Evolutionary conservation across 176 grass and related monocot genomes (phyloP).

Genomic region (Triticum turgidum): DNA sequence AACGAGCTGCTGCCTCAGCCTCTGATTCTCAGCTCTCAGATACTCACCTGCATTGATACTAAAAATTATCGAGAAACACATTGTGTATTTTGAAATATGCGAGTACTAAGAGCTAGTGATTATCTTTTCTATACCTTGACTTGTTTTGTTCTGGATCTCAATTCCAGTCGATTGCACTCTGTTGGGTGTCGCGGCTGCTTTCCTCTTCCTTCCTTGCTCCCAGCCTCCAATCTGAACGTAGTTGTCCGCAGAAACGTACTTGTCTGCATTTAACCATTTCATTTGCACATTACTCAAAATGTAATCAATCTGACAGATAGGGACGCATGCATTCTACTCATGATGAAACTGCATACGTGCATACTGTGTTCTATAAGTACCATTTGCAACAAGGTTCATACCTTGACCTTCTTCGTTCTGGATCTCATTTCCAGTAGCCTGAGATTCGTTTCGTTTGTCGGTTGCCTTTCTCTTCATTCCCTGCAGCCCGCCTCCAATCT

Average conservation of each 20-base stretch:
- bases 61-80: neutral
- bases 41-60: neutral
- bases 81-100: neutral
- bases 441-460: too few relatives aligned
- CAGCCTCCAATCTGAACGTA: neutral
- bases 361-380: neutral
- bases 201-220: neutral
- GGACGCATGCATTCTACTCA: neutral
- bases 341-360: neutral
- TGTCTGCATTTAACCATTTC: neutral
- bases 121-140: neutral
- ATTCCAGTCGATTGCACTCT: neutral
- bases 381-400: neutral
- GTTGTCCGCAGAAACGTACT: neutral
- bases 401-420: neutral
- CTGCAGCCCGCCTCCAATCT: too few relatives aligned
- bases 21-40: constrained; percentile 5
- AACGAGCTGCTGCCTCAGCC: neutral
- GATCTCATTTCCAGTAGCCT: too few relatives aligned
- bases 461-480: too few relatives aligned
- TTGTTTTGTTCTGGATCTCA: neutral
- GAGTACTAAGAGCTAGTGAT: neutral
- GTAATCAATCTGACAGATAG: neutral
- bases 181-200: neutral
- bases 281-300: neutral